Conservation (phyloP, 2,329 filamentous ascomycete species). For the Blastomyces percursus region DNA sequence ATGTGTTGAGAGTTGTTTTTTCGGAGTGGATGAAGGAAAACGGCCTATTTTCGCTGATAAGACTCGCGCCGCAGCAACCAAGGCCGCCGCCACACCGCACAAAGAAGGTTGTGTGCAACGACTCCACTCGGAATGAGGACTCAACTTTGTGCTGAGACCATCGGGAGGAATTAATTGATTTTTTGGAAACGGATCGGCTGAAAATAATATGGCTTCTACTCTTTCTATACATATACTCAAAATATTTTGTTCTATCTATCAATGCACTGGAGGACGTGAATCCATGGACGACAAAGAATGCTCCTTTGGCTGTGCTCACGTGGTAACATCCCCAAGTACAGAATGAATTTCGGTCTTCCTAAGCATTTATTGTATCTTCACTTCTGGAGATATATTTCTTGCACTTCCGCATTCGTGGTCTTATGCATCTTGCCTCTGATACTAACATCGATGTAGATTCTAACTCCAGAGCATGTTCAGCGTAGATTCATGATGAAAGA, state of each 20-base stretch:
- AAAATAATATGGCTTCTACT: background rate
- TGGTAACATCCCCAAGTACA: too few relatives aligned
- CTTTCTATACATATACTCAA: background rate
- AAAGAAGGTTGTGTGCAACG: background rate
- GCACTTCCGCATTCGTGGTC: too few relatives aligned
- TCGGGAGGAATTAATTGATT: background rate
- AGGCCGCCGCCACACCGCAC: background rate
- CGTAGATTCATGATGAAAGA: too few relatives aligned
- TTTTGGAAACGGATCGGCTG: background rate
- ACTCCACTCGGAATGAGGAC: background rate
- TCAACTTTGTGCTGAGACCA: background rate
- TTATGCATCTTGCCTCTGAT: too few relatives aligned
- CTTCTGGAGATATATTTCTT: too few relatives aligned
- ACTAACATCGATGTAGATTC: too few relatives aligned
- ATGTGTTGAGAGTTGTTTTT: background rate
- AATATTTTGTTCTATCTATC: background rate
- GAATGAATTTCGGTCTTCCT: too few relatives aligned
- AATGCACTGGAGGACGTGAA: background rate
- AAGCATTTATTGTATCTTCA: too few relatives aligned
- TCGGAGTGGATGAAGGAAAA: background rate
- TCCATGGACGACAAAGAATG: too few relatives aligned
- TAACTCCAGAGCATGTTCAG: too few relatives aligned
- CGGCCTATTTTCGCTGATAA: background rate
- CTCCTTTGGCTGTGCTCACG: too few relatives aligned
- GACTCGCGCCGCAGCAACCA: background rate